phyloP scores from a whole-genome alignment of 345 rosid species.

The Syzygium oleosum region DNA sequence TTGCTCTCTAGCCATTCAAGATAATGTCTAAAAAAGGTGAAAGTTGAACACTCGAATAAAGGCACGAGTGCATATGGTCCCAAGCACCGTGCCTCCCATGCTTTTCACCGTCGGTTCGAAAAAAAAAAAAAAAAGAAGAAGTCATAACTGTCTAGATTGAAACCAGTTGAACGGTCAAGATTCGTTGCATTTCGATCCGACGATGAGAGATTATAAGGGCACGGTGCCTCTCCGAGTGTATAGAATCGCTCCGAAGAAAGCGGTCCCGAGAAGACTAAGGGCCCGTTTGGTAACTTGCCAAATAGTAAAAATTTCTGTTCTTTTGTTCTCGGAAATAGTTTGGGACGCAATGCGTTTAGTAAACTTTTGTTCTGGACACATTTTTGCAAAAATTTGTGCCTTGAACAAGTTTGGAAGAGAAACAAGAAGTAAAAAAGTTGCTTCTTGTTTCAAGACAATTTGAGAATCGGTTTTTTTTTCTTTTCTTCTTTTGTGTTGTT shows the following conservation, averaged over 20 bases:
- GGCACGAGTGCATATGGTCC: neutral
- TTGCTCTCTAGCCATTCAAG: neutral
- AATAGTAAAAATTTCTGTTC: too few relatives aligned
- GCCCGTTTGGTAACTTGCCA: too few relatives aligned
- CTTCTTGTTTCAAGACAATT: too few relatives aligned
- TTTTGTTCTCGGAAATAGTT: too few relatives aligned
- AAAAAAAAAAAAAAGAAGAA: neutral
- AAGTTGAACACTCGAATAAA: neutral
- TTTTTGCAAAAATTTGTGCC: too few relatives aligned
- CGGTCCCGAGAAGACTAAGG: neutral
- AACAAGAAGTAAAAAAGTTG: too few relatives aligned
- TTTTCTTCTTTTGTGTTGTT: too few relatives aligned
- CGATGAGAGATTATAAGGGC: neutral
- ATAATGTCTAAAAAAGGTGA: neutral
- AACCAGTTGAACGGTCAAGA: neutral
- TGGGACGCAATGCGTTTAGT: too few relatives aligned
- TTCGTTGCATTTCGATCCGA: neutral
- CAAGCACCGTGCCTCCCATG: neutral
- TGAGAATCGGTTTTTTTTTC: too few relatives aligned
- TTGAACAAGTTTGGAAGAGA: too few relatives aligned
- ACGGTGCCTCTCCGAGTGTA: accelerated
- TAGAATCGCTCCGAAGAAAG: accelerated
- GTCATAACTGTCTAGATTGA: neutral
- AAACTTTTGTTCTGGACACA: too few relatives aligned
- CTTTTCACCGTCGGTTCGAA: neutral